A percentile compares a stretch with the other conserved stretches of the same genome.
phyloP scores from a whole-genome alignment of 1,284 basidiomycete genomes.

The Wolfiporia cocos region DNA sequence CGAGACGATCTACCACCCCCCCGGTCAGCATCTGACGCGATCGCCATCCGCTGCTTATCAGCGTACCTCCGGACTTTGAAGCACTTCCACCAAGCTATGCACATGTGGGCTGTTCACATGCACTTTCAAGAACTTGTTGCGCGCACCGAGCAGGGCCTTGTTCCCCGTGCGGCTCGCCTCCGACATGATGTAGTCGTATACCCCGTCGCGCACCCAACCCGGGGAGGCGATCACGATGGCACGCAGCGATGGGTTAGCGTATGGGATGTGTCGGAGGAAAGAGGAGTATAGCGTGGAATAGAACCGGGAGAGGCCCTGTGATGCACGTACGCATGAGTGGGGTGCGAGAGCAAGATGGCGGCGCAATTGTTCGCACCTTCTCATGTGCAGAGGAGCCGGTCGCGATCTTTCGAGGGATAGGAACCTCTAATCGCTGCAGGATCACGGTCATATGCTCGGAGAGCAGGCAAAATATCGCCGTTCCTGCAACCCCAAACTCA shows the following conservation, averaged over 20 bases:
- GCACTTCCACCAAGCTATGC: conserved; percentile 90
- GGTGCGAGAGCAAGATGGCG: background rate
- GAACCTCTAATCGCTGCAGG: conserved; percentile 84
- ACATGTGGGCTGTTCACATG: conserved; percentile 94
- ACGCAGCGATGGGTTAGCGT: conserved; percentile 64
- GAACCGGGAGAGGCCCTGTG: conserved; percentile 68
- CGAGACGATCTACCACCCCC: conserved; percentile 44
- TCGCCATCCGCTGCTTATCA: too few relatives aligned
- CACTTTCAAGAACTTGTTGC: conserved; percentile 86
- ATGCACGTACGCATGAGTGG: background rate
- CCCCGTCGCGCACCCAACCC: conserved; percentile 90
- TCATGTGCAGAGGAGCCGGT: conserved; percentile 80
- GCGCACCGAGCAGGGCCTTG: conserved; percentile 70
- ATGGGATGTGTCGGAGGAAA: conserved; percentile 88
- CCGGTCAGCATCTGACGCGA: too few relatives aligned
- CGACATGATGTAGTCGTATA: conserved; percentile 80
- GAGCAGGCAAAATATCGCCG: conserved; percentile 89
- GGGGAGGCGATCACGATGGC: conserved; percentile 96
- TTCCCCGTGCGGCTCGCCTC: conserved; percentile 82
- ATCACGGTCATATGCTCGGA: conserved; percentile 97
- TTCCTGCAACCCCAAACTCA: conserved; percentile 41
- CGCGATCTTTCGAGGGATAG: conserved; percentile 89
- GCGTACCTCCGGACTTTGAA: conserved; percentile 88
- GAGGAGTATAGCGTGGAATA: conserved; percentile 84
- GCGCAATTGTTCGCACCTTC: conserved; percentile 34